Evolutionary conservation across 176 grass and related monocot species (phyloP).

Genomic region (Cenchrus americanus): DNA sequence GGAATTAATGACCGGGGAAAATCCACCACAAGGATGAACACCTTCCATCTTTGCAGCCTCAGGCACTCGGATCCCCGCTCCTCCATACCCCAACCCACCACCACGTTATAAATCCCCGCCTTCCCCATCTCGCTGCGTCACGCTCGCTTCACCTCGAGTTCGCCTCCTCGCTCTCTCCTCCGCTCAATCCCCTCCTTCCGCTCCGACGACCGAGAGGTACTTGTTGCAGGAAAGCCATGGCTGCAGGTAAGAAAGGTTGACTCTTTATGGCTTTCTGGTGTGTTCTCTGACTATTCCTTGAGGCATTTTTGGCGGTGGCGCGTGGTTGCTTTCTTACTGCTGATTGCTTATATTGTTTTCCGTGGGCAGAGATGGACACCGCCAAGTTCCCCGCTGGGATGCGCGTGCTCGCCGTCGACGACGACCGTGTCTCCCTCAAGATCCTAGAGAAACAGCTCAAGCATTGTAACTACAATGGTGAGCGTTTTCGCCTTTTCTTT

Average conservation of each 20-base stretch:
- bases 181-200: background rate
- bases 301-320: background rate
- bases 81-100: background rate
- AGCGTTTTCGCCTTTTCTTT: background rate
- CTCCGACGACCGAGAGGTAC: no score
- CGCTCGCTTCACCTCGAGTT: background rate
- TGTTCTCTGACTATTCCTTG: conserved; percentile 2
- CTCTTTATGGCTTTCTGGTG: background rate
- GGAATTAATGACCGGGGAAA: background rate
- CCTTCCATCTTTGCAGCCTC: background rate
- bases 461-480: conserved; percentile 48
- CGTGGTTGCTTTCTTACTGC: background rate
- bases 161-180: background rate
- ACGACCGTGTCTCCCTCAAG: conserved; percentile 22
- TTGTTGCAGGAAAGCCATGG: background rate
- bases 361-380: background rate
- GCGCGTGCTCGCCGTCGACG: conserved; percentile 54
- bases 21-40: background rate
- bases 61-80: background rate
- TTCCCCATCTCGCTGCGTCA: background rate
- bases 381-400: conserved; percentile 50
- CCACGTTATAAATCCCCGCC: background rate
- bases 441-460: conserved; percentile 16
- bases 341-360: background rate
- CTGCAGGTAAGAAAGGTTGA: background rate